Evolutionary conservation across 768 basidiomycete species (phyloP), one percentile per base, ranked within the genome.

Genomic region (Agrocybe praecox): DNA sequence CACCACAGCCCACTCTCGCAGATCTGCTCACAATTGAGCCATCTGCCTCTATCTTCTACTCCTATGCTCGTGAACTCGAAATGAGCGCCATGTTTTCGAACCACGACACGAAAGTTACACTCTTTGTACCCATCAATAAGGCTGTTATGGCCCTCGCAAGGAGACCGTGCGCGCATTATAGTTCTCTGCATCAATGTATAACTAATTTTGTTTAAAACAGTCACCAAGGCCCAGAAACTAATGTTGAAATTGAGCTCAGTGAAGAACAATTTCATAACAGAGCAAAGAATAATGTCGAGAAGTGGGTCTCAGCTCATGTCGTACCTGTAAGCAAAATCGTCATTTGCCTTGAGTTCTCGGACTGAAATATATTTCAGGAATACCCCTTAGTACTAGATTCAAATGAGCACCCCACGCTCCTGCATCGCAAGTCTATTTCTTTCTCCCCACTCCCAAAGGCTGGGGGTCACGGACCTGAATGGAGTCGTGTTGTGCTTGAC

Each of bases 121-220:
- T 96, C 10, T 79, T 96, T 43, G 92, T 88, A 5, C 94, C 94
- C 0, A 91, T 89, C 22, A 95, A 96, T 71, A 90, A 88, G 69
- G 94, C 92, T 9, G 85, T 95, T 15, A 92, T 94, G 84, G 86
- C 87, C 4, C 74, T 94, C 52, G 69, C 85, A 2, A 75, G 85
- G 65, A 94, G 95, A 72, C 94, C 94, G 91, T 95, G 72, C 73
- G 90, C 77, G 4, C 26, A 29, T 29, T 9, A 9, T 29, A 29
- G 26, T 26, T 10, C 29, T n/a, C 2, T 9, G 17, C 11, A 22
- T 46, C 14, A 48, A n/a, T 42, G 29, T 24, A 17, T 34, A 5
- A 15, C 15, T 29, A 26, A 23, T 24, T 50, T 59, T 18, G 22
- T 49, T 22, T 32, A 50, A 57, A 40, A n/a, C 50, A 92, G 90